Evolutionary conservation across 768 basidiomycete species (phyloP).

Genomic region (Tylopilus plumbeoviolaceoides): DNA sequence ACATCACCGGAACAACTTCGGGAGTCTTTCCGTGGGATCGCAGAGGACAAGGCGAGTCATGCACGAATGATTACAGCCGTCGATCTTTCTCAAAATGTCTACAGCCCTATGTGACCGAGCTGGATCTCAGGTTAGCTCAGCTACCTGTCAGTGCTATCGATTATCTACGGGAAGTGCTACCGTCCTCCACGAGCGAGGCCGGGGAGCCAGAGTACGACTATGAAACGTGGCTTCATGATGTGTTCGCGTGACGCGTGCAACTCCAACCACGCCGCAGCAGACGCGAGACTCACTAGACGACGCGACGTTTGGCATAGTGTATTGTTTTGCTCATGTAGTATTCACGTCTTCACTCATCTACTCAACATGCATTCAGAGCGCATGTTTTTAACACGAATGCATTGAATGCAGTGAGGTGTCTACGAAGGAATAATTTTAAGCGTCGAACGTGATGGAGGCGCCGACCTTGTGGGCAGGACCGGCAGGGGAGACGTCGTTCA

Average conservation of each 20-base stretch:
- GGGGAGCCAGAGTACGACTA: slow-evolving; percentile 77
- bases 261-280: background rate
- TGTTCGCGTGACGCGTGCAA: slow-evolving; percentile 51
- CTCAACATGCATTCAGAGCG: background rate
- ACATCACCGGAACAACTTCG: slow-evolving; percentile 89
- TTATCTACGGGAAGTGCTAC: slow-evolving; percentile 83
- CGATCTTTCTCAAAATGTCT: slow-evolving; percentile 1
- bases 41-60: slow-evolving; percentile 72
- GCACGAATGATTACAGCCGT: background rate
- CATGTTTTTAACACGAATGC: background rate
- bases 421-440: slow-evolving; percentile 37
- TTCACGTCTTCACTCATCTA: background rate
- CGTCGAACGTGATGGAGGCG: slow-evolving; percentile 70
- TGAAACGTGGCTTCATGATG: slow-evolving; percentile 75
- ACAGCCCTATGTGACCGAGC: slow-evolving; percentile 89
- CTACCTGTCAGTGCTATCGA: slow-evolving; percentile 72
- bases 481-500: slow-evolving; percentile 64
- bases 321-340: background rate
- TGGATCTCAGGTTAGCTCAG: slow-evolving; percentile 83
- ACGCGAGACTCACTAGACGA: background rate
- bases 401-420: slow-evolving; percentile 16
- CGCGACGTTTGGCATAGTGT: background rate
- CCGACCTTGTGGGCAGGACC: slow-evolving; percentile 85
- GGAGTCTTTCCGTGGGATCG: slow-evolving; percentile 90
- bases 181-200: slow-evolving; percentile 44